A percentile compares a stretch with the other conserved stretches of the same genome.
phyloP scores from a whole-genome alignment of 768 basidiomycete genomes.

The Agrocybe pediades region DNA sequence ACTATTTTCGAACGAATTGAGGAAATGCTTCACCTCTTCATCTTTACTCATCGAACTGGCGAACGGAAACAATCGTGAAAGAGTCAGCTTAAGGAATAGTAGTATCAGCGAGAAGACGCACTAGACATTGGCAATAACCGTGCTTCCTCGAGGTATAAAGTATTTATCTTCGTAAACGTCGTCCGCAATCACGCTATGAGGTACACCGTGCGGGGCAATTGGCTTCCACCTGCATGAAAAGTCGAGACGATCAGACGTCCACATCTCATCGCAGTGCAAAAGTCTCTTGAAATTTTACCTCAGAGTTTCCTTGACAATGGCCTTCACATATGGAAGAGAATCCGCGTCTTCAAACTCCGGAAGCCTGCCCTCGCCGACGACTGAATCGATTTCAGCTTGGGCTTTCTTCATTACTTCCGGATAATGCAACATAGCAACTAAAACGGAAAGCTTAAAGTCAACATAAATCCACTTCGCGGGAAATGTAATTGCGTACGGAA shows the following conservation, averaged over 20 bases:
- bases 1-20: neutral
- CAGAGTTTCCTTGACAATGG: constrained; percentile 24
- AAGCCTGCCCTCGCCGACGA: constrained; percentile 28
- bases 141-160: constrained; percentile 37
- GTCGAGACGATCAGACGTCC: neutral
- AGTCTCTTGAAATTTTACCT: no score
- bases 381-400: constrained; percentile 35
- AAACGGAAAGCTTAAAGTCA: constrained; percentile 12
- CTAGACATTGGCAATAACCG: constrained; percentile 25
- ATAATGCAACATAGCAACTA: constrained; percentile 32
- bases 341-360: constrained; percentile 32
- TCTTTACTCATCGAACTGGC: constrained; percentile 25
- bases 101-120: constrained; percentile 10
- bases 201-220: constrained; percentile 29
- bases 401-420: constrained; percentile 31
- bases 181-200: constrained; percentile 35
- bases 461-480: neutral
- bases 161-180: constrained; percentile 37
- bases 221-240: constrained; percentile 25
- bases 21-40: constrained; percentile 13
- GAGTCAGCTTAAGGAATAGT: neutral
- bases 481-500: constrained; percentile 16
- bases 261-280: neutral
- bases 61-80: neutral
- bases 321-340: constrained; percentile 24